Evolutionary conservation across 2,329 filamentous ascomycete genomes (phyloP), one percentile per base, ranked within the genome.

Genomic region (Mariannaea sp.): DNA sequence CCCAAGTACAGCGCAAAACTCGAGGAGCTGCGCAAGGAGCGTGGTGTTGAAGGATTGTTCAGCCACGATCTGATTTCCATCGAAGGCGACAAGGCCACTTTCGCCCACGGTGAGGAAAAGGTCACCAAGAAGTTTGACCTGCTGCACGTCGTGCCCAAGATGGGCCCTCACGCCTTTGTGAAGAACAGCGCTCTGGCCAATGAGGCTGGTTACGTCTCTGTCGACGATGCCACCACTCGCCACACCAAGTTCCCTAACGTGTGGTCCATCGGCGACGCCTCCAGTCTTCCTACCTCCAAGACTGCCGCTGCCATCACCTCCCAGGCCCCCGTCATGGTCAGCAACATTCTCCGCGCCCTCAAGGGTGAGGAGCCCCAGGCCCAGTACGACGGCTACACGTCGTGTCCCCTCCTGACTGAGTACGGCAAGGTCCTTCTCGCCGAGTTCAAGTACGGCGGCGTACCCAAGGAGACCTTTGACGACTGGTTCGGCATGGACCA

Each of bases 371-470:
- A 73, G 8, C 68, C 71, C 0, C 70, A 78, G 16, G 72, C 72
- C 0, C 59, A 57, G 1, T 83, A 83, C 50, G 79, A 83, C 55
- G 80, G 80, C 2, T 83, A 83, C 68, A 80, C 80, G 4, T 82
- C 79, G 0, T 83, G 80, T 61, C 80, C 80, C 5, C 71, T 83
- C 2, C 38, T 76, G 53, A 82, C 79, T 2, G 75, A 84, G 59
- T 83, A 85, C 56, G 80, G 81, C 53, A 85, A 86, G 71, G 81
- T 87, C 1, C 72, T 87, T 16, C 77, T 87, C 7, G 82, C 82
- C 0, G 84, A 87, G 67, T 87, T 87, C 73, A 85, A 83, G 71
- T 87, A 87, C 56, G 83, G 80, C 2, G 82, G 80, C 7, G 75
- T 75, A 58, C 82, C 84, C 6, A 84, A 86, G 66, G 84, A 87